Evolutionary conservation across 306 rosid species (phyloP), one percentile per base, ranked within the genome.

Genomic region (Quercus gilva): DNA sequence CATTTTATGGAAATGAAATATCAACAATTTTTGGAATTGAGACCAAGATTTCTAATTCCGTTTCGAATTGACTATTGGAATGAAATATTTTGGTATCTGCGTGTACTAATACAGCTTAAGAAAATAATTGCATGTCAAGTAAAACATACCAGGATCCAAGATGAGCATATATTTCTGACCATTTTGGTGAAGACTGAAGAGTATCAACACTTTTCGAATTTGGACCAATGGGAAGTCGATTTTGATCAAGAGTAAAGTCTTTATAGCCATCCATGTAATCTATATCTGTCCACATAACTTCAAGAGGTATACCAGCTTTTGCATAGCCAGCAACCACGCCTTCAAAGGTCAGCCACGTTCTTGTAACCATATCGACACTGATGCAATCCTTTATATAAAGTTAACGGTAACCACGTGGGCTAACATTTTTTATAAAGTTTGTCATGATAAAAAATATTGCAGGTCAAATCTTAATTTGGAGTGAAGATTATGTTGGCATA

Each of bases 191-290:
- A 94, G 92, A 17, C 11, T 2, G 11, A 8, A 37, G 10, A 37
- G 71, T 71, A n/a, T 87, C 57, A 41, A 86, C 90, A 80, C 92
- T 21, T 23, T 81, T 75, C 49, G 81, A 97, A 92, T 92, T 82
- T 86, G 79, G 8, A 87, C 89, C 64, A 78, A 33, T 0, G 97
- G 94, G 79, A 89, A 94, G 88, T 94, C 87, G 74, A 92, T 73
- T 55, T 93, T 37, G 98, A 80, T 94, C 97, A 71, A 94, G 86
- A 51, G 97, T 92, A 78, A 94, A 94, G 79, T 91, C 95, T 86
- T 94, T 94, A 72, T 58, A 87, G 23, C 79, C 93, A 83, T 92
- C 97, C 98, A 91, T 92, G 88, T 92, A 92, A 84, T 94, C 97
- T 78, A 94, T 92, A 37, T 37, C 3, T 37, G 11, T 37, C 45